Evolutionary conservation across 2,329 filamentous ascomycete genomes (phyloP), one percentile per base, ranked within the genome.

Genomic region (Penicillium expansum): DNA sequence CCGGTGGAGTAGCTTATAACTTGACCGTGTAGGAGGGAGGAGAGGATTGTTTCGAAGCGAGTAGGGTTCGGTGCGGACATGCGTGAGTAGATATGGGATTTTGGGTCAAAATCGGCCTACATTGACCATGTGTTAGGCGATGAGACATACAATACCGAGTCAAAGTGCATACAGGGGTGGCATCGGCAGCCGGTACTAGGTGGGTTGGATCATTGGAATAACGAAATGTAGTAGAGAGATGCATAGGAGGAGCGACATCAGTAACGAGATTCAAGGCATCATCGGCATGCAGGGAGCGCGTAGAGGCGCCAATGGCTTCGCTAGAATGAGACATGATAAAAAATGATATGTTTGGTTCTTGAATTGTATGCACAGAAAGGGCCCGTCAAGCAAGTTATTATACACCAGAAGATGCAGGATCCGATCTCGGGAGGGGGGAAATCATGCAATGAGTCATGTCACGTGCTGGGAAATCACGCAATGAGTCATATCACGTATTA

Each of bases 151-250:
- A 54, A 37, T 20, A 37, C 10, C 5, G 27, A 41, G 11, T 33
- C 37, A 22, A 35, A 18, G 10, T 43, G 42, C 82, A 75, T 75
- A 89, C 86, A 69, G 49, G 49, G 14, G 84, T 83, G 54, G 63
- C 52, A 29, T 88, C 71, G 59, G 76, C 69, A 14, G 74, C 72
- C 2, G 82, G 79, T 8, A 78, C 64, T 44, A 96, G 82, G 29
- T 85, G 72, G 6, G 86, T 82, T 2, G 91, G 90, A 70, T 96
- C 82, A 52, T 80, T 76, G 29, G 82, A 79, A 74, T 97, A 97
- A 65, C 91, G 86, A 76, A 91, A 97, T 16, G 91, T 97, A 13
- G 93, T 97, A 60, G 91, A 92, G 62, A 95, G 86, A 73, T 97
- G 93, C 69, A 97, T 81, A 4, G 93, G 86, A 57, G 94, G 93